Evolutionary conservation across 441 rosid genomes (phyloP), one percentile per base, ranked within the genome.

Genomic region (Jatropha multifida): DNA sequence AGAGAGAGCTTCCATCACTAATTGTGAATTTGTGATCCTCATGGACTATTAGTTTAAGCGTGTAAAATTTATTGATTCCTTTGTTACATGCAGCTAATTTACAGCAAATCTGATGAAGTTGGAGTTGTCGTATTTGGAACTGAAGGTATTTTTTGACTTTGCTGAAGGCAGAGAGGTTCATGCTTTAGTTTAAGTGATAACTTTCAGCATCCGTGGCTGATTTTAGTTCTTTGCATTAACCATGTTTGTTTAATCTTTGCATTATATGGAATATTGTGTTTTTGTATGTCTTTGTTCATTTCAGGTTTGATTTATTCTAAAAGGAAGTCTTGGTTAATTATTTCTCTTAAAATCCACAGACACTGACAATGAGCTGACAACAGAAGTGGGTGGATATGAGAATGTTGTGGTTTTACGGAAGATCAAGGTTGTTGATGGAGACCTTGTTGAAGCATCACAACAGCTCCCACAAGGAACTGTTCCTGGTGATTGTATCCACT

Each of bases 401-500:
- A 78, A 95, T 83, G 78, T 95, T 65, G 51, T 40, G 2, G 98
- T 90, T 66, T 82, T 89, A 54, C 87, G 74, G 74, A 79, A 84
- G 65, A 87, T 93, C 71, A 89, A 83, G 84, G 96, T 90, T 76
- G 97, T 90, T 71, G 94, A 92, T 81, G 94, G 90, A 69, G 81
- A 78, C 48, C 84, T 85, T 76, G 77, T 85, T 40, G 90, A 89
- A 56, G 56, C 75, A 76, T 77, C 90, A 52, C 85, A 83, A 61
- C 77, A 72, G 37, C 90, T 95, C 27, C 96, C 98, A 44, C 88
- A 83, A 66, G 99, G 99, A 78, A 86, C 88, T 32, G 85, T 83
- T n/a, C 40, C 82, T 73, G 98, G 98, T 26, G 98, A 93, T 83
- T 95, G 98, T 95, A 92, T 95, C 99, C 97, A 20, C 3, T 60